Evolutionary conservation across 352 stramenopile species (phyloP).

Genomic region (Globisporangium cystogenes): DNA sequence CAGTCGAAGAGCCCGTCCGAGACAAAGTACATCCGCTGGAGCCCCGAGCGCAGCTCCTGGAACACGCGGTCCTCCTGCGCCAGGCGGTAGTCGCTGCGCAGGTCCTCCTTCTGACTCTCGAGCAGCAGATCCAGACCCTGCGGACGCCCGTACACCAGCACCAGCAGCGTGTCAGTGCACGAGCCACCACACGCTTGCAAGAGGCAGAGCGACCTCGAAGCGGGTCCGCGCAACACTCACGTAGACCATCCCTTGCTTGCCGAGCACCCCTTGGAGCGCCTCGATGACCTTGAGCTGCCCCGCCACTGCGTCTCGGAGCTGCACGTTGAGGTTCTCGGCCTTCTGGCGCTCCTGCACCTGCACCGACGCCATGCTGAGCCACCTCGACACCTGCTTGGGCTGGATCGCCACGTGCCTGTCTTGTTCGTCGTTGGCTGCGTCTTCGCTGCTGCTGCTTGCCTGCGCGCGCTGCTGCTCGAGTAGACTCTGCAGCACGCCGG

Average conservation of each 20-base stretch:
- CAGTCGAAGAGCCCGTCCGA: slow-evolving; percentile 7
- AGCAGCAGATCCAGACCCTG: slow-evolving; percentile 2
- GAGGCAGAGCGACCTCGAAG: neutral
- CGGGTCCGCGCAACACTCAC: neutral
- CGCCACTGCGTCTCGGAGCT: slow-evolving; percentile 33
- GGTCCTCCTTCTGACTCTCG: neutral
- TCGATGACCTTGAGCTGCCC: slow-evolving; percentile 36
- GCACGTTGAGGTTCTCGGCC: slow-evolving; percentile 34
- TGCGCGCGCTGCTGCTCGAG: slow-evolving; percentile 6
- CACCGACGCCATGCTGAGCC: slow-evolving; percentile 32
- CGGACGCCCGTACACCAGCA: neutral
- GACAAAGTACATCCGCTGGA: slow-evolving; percentile 7
- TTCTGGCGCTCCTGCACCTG: slow-evolving; percentile 37
- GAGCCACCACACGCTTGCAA: neutral
- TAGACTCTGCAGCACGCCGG: slow-evolving; percentile 1
- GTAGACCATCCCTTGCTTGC: slow-evolving; percentile 16
- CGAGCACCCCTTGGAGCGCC: slow-evolving; percentile 29
- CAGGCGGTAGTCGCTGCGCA: slow-evolving; percentile 4
- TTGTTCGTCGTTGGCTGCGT: too few relatives aligned
- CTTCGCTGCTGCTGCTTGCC: neutral
- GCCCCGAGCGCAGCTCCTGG: neutral
- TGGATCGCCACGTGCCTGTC: neutral
- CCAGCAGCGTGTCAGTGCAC: slow-evolving; percentile 2
- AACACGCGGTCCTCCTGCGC: slow-evolving; percentile 7
- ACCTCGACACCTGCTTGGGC: slow-evolving; percentile 26